Conservation (phyloP, 2,329 filamentous ascomycete genomes). For the Botrytis porri region DNA sequence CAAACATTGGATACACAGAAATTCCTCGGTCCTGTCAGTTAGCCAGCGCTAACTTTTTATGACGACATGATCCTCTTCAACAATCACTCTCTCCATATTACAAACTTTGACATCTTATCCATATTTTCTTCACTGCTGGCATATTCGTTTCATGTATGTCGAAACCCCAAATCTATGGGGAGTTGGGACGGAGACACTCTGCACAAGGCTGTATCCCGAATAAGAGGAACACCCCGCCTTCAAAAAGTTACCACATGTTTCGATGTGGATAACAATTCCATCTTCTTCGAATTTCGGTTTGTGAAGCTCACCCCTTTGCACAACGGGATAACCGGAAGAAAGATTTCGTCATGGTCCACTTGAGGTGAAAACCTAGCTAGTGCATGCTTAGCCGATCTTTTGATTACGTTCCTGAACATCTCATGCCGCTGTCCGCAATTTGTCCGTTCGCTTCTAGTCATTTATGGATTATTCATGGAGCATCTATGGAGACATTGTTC, state of each 20-base stretch:
- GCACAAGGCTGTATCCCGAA: not conserved
- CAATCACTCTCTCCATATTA: not conserved
- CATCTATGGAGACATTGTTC: not conserved
- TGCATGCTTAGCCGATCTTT: not conserved
- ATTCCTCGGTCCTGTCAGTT: not conserved
- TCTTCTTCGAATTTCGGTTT: not conserved
- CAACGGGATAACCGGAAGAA: not conserved
- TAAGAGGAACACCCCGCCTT: not conserved
- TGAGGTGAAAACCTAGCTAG: not conserved
- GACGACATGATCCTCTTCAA: not conserved
- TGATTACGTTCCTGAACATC: constrained; percentile 19
- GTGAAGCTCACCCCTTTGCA: not conserved
- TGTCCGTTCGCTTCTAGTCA: not conserved
- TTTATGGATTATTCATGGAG: constrained; percentile 7
- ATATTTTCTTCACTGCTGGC: not conserved
- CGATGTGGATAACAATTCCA: not conserved
- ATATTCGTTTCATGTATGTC: not conserved
- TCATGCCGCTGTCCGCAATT: not conserved
- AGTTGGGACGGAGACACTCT: not conserved
- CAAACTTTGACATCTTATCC: not conserved
- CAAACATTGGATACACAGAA: not conserved
- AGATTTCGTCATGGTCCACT: constrained; percentile 3
- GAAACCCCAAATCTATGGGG: not conserved
- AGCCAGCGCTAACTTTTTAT: not conserved
- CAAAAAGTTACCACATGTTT: not conserved